A percentile compares a stretch with the other conserved stretches of the same genome.
phyloP scores from a whole-genome alignment of 2,329 filamentous ascomycete genomes.

The Shiraia sp. region DNA sequence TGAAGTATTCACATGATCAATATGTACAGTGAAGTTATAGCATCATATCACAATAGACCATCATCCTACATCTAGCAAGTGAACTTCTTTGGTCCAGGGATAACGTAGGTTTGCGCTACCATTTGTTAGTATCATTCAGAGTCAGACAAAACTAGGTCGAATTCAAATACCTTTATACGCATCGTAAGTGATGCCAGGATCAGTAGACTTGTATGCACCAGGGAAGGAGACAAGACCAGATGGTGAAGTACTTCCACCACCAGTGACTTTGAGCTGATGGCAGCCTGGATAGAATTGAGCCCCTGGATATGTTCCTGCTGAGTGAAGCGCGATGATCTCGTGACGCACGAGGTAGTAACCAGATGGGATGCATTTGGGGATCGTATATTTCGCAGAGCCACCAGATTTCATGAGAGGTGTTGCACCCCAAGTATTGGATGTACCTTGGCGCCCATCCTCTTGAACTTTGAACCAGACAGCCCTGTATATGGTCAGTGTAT shows the following conservation, averaged over 20 bases:
- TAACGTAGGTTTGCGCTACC: slow-evolving; percentile 26
- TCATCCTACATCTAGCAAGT: slow-evolving; percentile 33
- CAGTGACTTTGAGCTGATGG: slow-evolving; percentile 60
- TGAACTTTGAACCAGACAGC: slow-evolving; percentile 63
- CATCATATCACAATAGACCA: no score
- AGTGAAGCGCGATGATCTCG: slow-evolving; percentile 61
- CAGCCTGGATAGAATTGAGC: slow-evolving; percentile 63
- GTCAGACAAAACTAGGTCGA: no score
- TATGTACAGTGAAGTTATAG: no score
- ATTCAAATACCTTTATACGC: slow-evolving; percentile 50
- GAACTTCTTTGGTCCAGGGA: slow-evolving; percentile 35
- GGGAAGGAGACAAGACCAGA: slow-evolving; percentile 55
- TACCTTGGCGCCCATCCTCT: slow-evolving; percentile 56
- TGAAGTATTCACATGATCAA: no score
- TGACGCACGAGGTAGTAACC: slow-evolving; percentile 64
- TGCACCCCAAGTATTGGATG: slow-evolving; percentile 55
- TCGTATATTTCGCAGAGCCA: slow-evolving; percentile 56
- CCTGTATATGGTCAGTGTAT: slow-evolving; percentile 22
- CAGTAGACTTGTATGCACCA: slow-evolving; percentile 56
- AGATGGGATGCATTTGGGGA: slow-evolving; percentile 56
- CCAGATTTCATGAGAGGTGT: slow-evolving; percentile 51
- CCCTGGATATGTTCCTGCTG: slow-evolving; percentile 54
- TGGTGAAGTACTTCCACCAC: slow-evolving; percentile 51
- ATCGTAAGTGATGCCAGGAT: slow-evolving; percentile 59
- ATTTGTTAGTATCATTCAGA: slow-evolving; percentile 4